phyloP scores from a whole-genome alignment of 2,329 filamentous ascomycete species.

The Colletotrichum neosansevieriae region DNA sequence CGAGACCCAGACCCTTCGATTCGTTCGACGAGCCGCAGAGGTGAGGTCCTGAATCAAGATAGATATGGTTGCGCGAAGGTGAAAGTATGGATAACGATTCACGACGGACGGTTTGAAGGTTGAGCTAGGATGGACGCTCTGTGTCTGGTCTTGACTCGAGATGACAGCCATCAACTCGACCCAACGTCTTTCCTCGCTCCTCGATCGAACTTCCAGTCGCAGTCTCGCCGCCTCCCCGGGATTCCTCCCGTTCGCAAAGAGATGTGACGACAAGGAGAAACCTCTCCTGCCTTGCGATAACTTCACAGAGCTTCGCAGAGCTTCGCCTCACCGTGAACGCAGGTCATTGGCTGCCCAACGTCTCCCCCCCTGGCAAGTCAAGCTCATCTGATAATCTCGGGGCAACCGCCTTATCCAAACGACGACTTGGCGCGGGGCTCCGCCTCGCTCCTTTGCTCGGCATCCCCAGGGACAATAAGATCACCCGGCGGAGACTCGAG shows the following conservation, averaged over 20 bases:
- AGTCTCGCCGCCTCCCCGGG: background rate
- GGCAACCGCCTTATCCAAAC: constrained; percentile 1
- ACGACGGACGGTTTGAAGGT: no score
- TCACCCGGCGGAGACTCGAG: background rate
- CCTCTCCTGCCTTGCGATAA: background rate
- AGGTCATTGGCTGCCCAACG: constrained; percentile 15
- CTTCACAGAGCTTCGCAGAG: background rate
- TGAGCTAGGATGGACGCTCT: no score
- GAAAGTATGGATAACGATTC: background rate
- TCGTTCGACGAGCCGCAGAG: background rate
- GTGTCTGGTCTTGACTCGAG: no score
- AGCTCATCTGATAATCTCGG: constrained; percentile 32
- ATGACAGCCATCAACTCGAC: no score
- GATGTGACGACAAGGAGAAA: background rate
- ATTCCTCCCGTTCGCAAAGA: background rate
- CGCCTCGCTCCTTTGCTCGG: constrained; percentile 6
- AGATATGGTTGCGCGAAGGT: background rate
- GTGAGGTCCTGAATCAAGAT: background rate
- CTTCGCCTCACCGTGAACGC: constrained; percentile 1
- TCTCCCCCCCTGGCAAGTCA: constrained; percentile 10
- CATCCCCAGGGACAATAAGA: background rate
- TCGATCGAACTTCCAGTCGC: background rate
- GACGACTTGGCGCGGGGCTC: constrained; percentile 19
- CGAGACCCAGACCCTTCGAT: constrained; percentile 21
- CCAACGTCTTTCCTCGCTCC: no score